A percentile compares a stretch with the other conserved stretches of the same genome.
Evolutionary conservation across 2,329 filamentous ascomycete genomes (phyloP).

Genomic region (Aspergillus terreus): DNA sequence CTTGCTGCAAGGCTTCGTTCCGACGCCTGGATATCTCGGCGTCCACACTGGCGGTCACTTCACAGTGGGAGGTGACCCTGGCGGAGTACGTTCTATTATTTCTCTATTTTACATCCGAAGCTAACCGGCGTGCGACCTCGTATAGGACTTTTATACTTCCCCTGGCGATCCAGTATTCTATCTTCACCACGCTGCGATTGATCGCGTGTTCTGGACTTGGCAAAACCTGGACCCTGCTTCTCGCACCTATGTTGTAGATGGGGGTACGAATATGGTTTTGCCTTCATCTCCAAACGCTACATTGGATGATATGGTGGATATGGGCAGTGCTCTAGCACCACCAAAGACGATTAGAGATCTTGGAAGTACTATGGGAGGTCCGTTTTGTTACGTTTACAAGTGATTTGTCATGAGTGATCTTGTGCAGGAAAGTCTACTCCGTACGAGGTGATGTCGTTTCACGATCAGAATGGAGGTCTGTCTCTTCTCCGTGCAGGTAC

Average conservation of each 20-base stretch:
- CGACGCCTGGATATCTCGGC: constrained; percentile 25
- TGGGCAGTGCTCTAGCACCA: constrained; percentile 13
- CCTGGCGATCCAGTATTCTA: constrained; percentile 46
- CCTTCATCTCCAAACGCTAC: constrained; percentile 15
- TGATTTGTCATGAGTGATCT: neutral
- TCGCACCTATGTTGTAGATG: constrained; percentile 2
- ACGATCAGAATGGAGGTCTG: too few species aligned
- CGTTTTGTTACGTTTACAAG: constrained; percentile 24
- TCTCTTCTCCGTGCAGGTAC: too few species aligned
- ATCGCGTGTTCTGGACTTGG: constrained; percentile 48
- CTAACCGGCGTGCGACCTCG: neutral
- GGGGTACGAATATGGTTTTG: neutral
- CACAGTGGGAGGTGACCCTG: constrained; percentile 43
- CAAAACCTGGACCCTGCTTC: constrained; percentile 32
- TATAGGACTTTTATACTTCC: constrained; percentile 41
- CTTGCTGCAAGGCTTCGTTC: neutral
- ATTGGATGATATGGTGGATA: constrained; percentile 22
- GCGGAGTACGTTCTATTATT: constrained; percentile 17
- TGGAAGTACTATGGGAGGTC: constrained; percentile 19
- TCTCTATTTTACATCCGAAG: neutral
- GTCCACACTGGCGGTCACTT: constrained; percentile 47
- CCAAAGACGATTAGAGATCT: constrained; percentile 14
- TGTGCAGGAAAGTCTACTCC: too few species aligned
- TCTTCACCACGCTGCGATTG: constrained; percentile 45
- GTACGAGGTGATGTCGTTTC: too few species aligned